Percentiles rank a stretch among this genome's conserved stretches.
Conservation (phyloP, 768 basidiomycete genomes). For the Kwoniella newhampshirensis region DNA sequence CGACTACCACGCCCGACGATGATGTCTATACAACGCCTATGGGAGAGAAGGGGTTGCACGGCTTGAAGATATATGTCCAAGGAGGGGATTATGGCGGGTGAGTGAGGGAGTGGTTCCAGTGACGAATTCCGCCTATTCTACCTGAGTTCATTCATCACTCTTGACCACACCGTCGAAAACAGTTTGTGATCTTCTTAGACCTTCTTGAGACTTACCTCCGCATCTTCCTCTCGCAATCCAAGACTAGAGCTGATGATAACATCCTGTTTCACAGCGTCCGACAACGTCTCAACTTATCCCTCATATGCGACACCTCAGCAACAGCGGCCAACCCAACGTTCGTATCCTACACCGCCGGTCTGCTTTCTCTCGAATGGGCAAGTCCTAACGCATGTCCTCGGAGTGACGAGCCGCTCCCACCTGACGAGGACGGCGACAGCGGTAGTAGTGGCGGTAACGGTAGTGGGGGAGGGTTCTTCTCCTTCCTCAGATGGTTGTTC, state of each 20-base stretch:
- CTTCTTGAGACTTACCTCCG: no score
- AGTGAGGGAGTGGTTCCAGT: constrained; percentile 15
- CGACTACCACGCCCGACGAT: constrained; percentile 28
- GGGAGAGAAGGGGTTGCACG: constrained; percentile 38
- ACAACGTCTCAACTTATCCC: constrained; percentile 48
- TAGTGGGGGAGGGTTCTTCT: constrained; percentile 37
- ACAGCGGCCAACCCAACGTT: constrained; percentile 35
- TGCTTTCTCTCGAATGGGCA: constrained; percentile 46
- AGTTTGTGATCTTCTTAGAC: no score
- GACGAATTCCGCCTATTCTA: no score
- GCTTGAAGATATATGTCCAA: constrained; percentile 42
- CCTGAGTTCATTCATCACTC: no score
- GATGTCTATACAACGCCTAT: constrained; percentile 31
- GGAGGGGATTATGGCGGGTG: constrained; percentile 52
- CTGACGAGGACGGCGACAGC: not conserved
- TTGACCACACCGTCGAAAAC: no score
- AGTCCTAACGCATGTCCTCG: constrained; percentile 48
- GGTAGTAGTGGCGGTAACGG: not conserved
- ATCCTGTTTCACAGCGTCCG: constrained; percentile 7
- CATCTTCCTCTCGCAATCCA: no score
- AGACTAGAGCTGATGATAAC: not conserved
- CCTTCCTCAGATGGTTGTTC: constrained; percentile 49
- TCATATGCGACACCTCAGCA: constrained; percentile 38
- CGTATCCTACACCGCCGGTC: constrained; percentile 41
- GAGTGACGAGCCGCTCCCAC: constrained; percentile 3